Evolutionary conservation across 2,329 filamentous ascomycete genomes (phyloP), one percentile per base, ranked within the genome.

Genomic region (Endocalyx cinctus): DNA sequence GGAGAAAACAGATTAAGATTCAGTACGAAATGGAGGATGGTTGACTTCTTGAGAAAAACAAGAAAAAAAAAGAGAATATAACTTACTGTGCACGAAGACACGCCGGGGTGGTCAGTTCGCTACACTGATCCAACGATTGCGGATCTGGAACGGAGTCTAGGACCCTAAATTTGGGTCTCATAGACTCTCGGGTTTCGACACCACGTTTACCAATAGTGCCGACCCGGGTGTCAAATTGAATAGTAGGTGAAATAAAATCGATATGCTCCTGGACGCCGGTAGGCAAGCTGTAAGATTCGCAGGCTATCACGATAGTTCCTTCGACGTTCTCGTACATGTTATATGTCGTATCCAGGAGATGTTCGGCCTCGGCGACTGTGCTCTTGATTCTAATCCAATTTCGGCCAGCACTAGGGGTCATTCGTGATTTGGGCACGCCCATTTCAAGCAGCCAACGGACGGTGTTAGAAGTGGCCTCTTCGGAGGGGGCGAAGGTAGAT

Each of bases 51-150:
- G n/a, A n/a, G n/a, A n/a, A n/a, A n/a, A n/a, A n/a, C n/a, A 25
- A 35, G 28, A 17, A 6, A n/a, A 12, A 13, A 17, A 10, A 23
- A 11, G 29, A n/a, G 13, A 10, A 12, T 14, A 10, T 12, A 14
- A 16, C 37, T 29, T 32, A 38, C 31, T 35, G 34, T 11, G 32
- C 37, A n/a, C 37, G 37, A 19, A 39, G 37, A 13, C 37, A 39
- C 13, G 27, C 32, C 5, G 37, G 37, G 10, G 32, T 35, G 10
- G 19, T 39, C 20, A 29, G 20, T 14, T 28, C 6, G 25, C 13
- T 32, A 30, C 33, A 39, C 14, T 22, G 32, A 16, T 32, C 29
- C 20, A 37, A 10, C 6, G 4, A 19, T 6, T 16, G 12, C 5
- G 29, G 27, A 5, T 33, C n/a, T n/a, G n/a, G n/a, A n/a, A n/a